A percentile compares a stretch with the other conserved stretches of the same genome.
Evolutionary conservation across 2,329 filamentous ascomycete genomes (phyloP).

Genomic region (Fusarium nisikadoi): DNA sequence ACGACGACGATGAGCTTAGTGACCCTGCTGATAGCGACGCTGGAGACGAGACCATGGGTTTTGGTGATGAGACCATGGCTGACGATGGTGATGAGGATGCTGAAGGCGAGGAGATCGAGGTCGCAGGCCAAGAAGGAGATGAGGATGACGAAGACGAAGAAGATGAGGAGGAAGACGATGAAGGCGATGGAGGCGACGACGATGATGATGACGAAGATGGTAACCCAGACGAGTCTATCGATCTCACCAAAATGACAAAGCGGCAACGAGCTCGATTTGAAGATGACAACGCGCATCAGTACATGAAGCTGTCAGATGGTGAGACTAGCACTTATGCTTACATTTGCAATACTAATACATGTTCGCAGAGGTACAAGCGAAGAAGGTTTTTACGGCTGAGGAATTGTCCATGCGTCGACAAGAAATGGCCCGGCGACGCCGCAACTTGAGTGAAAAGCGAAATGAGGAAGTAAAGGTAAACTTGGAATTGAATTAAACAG

Average conservation of each 20-base stretch:
- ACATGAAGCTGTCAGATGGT: constrained; percentile 71
- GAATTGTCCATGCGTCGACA: constrained; percentile 70
- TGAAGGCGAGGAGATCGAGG: constrained; percentile 58
- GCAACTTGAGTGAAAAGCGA: constrained; percentile 72
- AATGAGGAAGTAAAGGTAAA: constrained; percentile 72
- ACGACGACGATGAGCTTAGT: constrained; percentile 65
- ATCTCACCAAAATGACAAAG: constrained; percentile 70
- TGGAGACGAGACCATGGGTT: constrained; percentile 51
- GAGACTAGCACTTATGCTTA: constrained; percentile 38
- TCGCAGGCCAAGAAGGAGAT: constrained; percentile 55
- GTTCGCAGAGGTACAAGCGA: constrained; percentile 68
- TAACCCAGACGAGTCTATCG: constrained; percentile 62
- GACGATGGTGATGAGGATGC: constrained; percentile 60
- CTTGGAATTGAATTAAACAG: background rate
- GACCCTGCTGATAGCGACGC: constrained; percentile 63
- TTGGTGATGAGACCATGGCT: constrained; percentile 58
- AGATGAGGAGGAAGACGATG: constrained; percentile 53
- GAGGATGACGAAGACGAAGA: constrained; percentile 57
- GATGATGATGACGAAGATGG: constrained; percentile 58
- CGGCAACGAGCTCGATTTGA: constrained; percentile 69
- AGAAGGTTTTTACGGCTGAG: constrained; percentile 70
- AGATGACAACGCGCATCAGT: constrained; percentile 61
- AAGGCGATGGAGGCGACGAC: constrained; percentile 54
- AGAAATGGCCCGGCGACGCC: constrained; percentile 70
- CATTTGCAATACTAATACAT: constrained; percentile 13